phyloP scores from a whole-genome alignment of 2,329 filamentous ascomycete species.

The Tolypocladium nubicola region DNA sequence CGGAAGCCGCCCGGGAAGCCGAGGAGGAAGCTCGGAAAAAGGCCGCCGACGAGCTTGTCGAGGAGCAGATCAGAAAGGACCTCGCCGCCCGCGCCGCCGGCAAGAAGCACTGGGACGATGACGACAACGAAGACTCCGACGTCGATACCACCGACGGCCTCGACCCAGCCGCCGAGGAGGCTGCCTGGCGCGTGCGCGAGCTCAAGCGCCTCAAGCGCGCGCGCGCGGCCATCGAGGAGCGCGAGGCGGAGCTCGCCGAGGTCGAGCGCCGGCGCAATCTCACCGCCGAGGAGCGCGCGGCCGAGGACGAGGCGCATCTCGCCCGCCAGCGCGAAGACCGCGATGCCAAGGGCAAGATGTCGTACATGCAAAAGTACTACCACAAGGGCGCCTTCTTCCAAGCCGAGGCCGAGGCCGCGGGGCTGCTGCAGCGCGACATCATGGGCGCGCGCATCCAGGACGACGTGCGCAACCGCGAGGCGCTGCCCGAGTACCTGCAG shows the following conservation, averaged over 20 bases:
- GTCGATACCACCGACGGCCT: constrained; percentile 84
- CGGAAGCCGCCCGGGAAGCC: constrained; percentile 25
- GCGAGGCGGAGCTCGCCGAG: constrained; percentile 79
- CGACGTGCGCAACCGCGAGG: constrained; percentile 70
- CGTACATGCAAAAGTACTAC: constrained; percentile 91
- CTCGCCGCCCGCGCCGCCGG: constrained; percentile 62
- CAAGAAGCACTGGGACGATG: constrained; percentile 81
- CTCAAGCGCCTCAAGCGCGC: constrained; percentile 81
- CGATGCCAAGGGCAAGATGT: constrained; percentile 67
- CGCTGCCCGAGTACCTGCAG: constrained; percentile 85
- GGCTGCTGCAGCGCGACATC: constrained; percentile 69
- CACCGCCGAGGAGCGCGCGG: constrained; percentile 73
- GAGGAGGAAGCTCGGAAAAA: constrained; percentile 55
- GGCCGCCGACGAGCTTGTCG: constrained; percentile 68
- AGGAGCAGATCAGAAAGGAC: constrained; percentile 79
- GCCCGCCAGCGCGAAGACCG: constrained; percentile 73
- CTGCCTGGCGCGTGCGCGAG: constrained; percentile 90
- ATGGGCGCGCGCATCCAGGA: constrained; percentile 79
- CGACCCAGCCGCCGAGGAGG: constrained; percentile 79
- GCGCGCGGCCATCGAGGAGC: constrained; percentile 70
- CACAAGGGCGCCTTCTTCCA: constrained; percentile 96
- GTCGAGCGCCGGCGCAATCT: constrained; percentile 80
- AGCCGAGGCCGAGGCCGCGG: constrained; percentile 65
- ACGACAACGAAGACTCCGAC: constrained; percentile 57
- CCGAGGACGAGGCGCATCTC: constrained; percentile 73